Base-by-base conservation (phyloP, 1,284 basidiomycete species). In the Trichosporon faecale region DNA sequence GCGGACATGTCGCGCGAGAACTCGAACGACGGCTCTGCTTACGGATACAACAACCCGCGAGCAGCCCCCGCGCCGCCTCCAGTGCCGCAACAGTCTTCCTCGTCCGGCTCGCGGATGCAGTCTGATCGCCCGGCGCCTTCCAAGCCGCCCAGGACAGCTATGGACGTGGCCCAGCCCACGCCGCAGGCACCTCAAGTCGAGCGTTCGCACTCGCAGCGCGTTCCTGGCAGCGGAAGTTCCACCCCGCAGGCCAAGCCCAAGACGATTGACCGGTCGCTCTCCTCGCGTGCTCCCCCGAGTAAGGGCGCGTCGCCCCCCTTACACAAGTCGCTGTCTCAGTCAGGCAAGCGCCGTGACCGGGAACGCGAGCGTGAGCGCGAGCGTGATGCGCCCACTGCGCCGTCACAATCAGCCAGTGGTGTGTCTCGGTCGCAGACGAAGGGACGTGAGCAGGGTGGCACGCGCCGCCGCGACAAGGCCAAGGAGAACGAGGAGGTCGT, bases 401-500 rank as follows among this genome's bases (percentile, higher is more conserved):
- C 74, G 11, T 70, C 73, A 7, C 65, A 61, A 33, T 29, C 60
- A 11, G 55, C 57, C 0, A 40, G 49, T 12, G 67, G 69, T 18
- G 68, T 71, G 0, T n/a, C 72, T 3, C 66, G 72, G 2, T 69
- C 66, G 2, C 44, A 46, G 40, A 78, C 73, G 63, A 77, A 69
- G 76, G 71, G 57, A 37, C 70, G 67, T 68, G 71, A 73, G 49
- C 76, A 68, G 44, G 76, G 77, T 33, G 89, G 91, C 37, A 93
- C 92, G 0, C 86, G 95, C 68, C 85, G 94, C 74, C 85, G 94
- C 70, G 93, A 96, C 84, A 94, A 93, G 86, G 92, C 92, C 83
- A 89, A 89, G 73, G 91, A 91, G 78, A 92, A 95, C 72, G 89
- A 90, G 75, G 95, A 98, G 79, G 94, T 98, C 72, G 91, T 99